Conservation (phyloP, 805 yeast species). For the Hanseniaspora singularis region DNA sequence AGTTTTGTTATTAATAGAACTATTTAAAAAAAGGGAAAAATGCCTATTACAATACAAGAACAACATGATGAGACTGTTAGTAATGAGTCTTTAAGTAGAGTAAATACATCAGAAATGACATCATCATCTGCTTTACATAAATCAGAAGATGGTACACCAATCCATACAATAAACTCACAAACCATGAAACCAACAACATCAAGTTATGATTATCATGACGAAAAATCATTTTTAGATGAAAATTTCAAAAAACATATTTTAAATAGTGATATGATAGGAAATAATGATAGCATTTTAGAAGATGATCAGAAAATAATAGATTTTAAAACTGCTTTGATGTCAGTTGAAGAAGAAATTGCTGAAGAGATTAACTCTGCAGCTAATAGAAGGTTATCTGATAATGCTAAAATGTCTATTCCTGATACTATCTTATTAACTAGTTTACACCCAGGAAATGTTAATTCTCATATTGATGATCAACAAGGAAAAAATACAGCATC, state of each 20-base stretch:
- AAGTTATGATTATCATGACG: constrained; percentile 28
- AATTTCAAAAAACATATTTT: constrained; percentile 26
- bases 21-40: background rate
- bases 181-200: constrained; percentile 17
- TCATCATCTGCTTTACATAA: background rate
- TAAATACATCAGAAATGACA: background rate
- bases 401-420: constrained; percentile 14
- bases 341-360: constrained; percentile 13
- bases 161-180: background rate
- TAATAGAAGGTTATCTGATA: constrained; percentile 12
- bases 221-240: constrained; percentile 25
- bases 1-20: too few species aligned
- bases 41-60: constrained; percentile 10
- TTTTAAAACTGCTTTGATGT: constrained; percentile 12
- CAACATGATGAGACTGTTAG: constrained; percentile 6
- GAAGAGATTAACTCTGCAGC: constrained; percentile 2
- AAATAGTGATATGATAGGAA: constrained; percentile 16
- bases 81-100: constrained; percentile 12
- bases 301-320: background rate
- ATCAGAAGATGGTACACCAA: constrained; percentile 7
- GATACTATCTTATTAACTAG: background rate
- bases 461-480: constrained; percentile 7
- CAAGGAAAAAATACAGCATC: constrained; percentile 28
- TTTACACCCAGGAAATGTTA: constrained; percentile 12
- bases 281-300: background rate